Evolutionary conservation across 2,329 filamentous ascomycete genomes (phyloP).

Genomic region (Ophiostoma piceae): DNA sequence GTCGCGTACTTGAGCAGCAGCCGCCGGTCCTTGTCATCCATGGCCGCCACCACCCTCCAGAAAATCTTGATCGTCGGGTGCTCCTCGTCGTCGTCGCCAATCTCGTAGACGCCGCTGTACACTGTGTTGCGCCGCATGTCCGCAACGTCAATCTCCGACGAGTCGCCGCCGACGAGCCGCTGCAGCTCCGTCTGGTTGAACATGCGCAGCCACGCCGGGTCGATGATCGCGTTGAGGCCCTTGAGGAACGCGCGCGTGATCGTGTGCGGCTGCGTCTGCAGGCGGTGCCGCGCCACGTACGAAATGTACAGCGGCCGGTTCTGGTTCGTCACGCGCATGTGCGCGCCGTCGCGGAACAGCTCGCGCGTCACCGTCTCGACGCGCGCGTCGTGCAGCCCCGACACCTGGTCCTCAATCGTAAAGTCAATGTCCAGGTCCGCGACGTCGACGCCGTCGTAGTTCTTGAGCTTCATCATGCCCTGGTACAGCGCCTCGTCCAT

Average conservation of each 20-base stretch:
- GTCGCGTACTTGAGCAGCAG: constrained; percentile 95
- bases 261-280: constrained; percentile 70
- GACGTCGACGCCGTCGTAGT: constrained; percentile 70
- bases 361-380: constrained; percentile 65
- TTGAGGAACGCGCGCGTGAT: constrained; percentile 85
- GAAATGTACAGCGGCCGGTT: constrained; percentile 94
- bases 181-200: constrained; percentile 96
- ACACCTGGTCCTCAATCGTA: constrained; percentile 70
- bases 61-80: constrained; percentile 83
- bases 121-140: constrained; percentile 78
- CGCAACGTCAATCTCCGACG: constrained; percentile 75
- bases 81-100: constrained; percentile 83
- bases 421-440: constrained; percentile 80
- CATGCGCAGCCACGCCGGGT: constrained; percentile 92
- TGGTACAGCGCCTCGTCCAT: constrained; percentile 88
- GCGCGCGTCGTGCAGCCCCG: constrained; percentile 42
- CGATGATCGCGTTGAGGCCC: constrained; percentile 81
- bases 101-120: constrained; percentile 81
- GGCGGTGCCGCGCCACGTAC: constrained; percentile 79
- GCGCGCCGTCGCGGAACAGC: constrained; percentile 69
- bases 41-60: constrained; percentile 78
- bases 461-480: constrained; percentile 77
- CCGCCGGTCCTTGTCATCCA: constrained; percentile 71
- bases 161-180: constrained; percentile 84
- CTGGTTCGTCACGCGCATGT: constrained; percentile 77